These are phyloP conservation scores for Solanum habrochaites DNA, from an alignment of 257 asterid species.

Conservation along the genomic window DNA sequence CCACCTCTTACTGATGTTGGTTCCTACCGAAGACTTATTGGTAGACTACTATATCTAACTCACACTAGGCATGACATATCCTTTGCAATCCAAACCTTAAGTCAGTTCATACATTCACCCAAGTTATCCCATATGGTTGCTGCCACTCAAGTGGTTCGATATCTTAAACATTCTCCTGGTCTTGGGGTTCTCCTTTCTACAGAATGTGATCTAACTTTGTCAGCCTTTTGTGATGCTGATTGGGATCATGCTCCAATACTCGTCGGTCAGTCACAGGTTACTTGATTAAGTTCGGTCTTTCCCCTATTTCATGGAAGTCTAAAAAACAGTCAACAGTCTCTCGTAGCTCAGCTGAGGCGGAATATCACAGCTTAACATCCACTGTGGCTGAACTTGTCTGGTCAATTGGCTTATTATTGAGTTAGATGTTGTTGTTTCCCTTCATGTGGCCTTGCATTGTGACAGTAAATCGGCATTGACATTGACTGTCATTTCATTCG, in stretches of 20 bases:
- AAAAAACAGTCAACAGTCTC: not conserved
- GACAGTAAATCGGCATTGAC: not conserved
- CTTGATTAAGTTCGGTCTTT: not conserved
- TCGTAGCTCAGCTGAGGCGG: not conserved
- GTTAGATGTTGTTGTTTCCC: not conserved
- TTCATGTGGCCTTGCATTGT: not conserved
- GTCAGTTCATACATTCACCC: not conserved
- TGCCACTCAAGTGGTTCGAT: not conserved
- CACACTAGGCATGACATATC: not conserved
- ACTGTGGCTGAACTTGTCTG: not conserved
- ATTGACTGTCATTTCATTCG: not conserved
- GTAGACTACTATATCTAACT: not conserved
- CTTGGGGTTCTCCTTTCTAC: not conserved
- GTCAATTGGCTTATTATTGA: not conserved
- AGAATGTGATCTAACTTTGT: not conserved
- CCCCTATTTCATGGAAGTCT: not conserved
- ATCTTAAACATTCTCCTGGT: not conserved
- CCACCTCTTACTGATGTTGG: not conserved
- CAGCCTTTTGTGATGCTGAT: not conserved
- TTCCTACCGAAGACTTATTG: not conserved
- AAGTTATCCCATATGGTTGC: not conserved
- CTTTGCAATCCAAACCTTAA: too few relatives aligned
- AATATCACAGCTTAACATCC: not conserved
- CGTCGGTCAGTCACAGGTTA: not conserved
- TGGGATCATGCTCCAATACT: not conserved